Percentiles rank a stretch among this genome's conserved stretches.
These are phyloP conservation scores for Boletus mariae DNA, from an alignment of 1,284 basidiomycete species.

Conservation along the genomic window DNA sequence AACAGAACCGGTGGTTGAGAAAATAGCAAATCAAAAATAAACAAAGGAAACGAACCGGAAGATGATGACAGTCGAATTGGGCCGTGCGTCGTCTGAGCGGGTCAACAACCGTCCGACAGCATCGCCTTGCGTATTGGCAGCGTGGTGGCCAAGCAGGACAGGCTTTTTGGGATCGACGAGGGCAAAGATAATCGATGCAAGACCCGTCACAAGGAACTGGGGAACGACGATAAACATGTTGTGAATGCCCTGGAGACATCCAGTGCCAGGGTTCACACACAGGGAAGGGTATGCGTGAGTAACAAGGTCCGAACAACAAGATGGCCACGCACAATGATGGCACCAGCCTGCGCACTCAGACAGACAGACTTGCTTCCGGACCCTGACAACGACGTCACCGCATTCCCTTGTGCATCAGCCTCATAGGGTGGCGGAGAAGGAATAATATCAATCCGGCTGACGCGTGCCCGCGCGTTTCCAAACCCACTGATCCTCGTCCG, in stretches of 20 bases:
- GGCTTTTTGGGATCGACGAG: constrained; percentile 53
- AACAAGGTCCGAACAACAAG: constrained; percentile 3
- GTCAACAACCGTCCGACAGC: constrained; percentile 3
- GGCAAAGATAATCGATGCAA: constrained; percentile 66
- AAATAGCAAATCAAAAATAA: not conserved
- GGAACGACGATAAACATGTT: constrained; percentile 85
- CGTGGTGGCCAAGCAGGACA: constrained; percentile 39
- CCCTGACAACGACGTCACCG: constrained; percentile 11
- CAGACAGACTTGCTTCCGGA: constrained; percentile 19
- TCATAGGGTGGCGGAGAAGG: not conserved
- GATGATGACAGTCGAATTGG: constrained; percentile 73
- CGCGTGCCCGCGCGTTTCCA: constrained; percentile 18
- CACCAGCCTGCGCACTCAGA: constrained; percentile 81
- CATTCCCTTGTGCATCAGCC: constrained; percentile 4
- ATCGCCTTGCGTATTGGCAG: constrained; percentile 29
- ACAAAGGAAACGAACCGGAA: constrained; percentile 51
- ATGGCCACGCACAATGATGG: constrained; percentile 65
- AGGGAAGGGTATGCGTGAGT: not conserved
- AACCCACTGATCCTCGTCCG: constrained; percentile 8
- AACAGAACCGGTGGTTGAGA: not conserved
- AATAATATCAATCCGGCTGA: constrained; percentile 21
- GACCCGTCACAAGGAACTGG: constrained; percentile 65
- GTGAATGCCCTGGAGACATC: constrained; percentile 70
- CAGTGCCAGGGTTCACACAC: not conserved
- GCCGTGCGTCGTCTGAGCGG: constrained; percentile 27